These are phyloP conservation scores for Phanerochaete sordida DNA, from an alignment of 768 basidiomycete genomes.

Conservation along the genomic window DNA sequence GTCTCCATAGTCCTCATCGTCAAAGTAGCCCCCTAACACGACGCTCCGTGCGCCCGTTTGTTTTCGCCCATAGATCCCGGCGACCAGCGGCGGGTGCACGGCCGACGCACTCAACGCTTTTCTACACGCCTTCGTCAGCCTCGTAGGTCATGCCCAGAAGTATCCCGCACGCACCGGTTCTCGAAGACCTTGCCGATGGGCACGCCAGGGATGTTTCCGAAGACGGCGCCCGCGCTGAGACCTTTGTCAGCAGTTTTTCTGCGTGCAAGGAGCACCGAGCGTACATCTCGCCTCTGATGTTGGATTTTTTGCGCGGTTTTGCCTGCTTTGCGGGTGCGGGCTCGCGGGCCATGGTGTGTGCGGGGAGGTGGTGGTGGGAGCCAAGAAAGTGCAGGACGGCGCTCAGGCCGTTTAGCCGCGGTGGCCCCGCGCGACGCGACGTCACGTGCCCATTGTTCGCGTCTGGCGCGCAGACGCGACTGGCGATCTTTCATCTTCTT, in stretches of 20 bases:
- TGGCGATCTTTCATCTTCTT: too few species aligned
- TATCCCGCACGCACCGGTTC: not conserved
- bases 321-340: too few species aligned
- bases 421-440: too few species aligned
- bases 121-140: not conserved
- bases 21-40: slow-evolving; percentile 1
- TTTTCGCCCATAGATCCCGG: slow-evolving; percentile 11
- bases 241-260: not conserved
- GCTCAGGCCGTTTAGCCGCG: too few species aligned
- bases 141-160: not conserved
- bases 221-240: not conserved
- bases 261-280: not conserved
- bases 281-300: too few species aligned
- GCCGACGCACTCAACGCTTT: not conserved
- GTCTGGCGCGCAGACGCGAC: too few species aligned
- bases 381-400: too few species aligned
- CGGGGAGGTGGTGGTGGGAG: too few species aligned
- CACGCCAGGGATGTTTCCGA: slow-evolving; percentile 1
- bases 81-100: slow-evolving; percentile 4
- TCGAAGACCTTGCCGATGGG: not conserved
- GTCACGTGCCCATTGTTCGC: too few species aligned
- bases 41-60: slow-evolving; percentile 8
- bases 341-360: too few species aligned
- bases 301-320: too few species aligned
- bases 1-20: slow-evolving; percentile 11